phyloP scores from a whole-genome alignment of 768 basidiomycete genomes.

The Mrakia frigida region DNA sequence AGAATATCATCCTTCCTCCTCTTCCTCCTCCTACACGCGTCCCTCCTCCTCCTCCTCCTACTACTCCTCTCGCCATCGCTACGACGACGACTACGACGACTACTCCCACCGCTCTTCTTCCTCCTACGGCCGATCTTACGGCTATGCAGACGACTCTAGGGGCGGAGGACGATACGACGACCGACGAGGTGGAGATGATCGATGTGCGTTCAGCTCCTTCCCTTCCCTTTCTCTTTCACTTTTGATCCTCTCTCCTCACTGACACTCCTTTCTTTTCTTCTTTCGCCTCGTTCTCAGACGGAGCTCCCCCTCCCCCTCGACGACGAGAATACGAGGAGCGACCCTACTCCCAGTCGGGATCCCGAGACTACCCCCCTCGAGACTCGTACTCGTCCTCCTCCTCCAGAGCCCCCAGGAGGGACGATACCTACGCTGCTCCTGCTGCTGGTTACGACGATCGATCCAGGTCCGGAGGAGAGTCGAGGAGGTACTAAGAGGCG shows the following conservation, averaged over 20 bases:
- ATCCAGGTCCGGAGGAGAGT: not conserved
- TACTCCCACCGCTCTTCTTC: not conserved
- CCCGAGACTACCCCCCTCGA: constrained; percentile 27
- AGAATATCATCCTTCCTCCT: not conserved
- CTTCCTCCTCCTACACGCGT: not conserved
- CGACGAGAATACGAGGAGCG: constrained; percentile 26
- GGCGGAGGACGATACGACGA: constrained; percentile 19
- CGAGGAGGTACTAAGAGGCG: constrained; percentile 13
- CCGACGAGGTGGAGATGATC: constrained; percentile 30
- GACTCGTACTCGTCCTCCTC: constrained; percentile 21
- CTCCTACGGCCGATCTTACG: not conserved
- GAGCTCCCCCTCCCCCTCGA: constrained; percentile 24
- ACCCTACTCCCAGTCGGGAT: constrained; percentile 12
- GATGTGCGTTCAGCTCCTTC: not conserved
- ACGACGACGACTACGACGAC: not conserved
- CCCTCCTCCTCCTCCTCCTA: not conserved
- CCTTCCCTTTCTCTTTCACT: not conserved
- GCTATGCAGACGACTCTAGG: constrained; percentile 1
- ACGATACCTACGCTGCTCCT: constrained; percentile 30
- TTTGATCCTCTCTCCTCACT: not conserved
- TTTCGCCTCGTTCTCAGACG: constrained; percentile 10
- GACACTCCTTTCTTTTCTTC: not conserved
- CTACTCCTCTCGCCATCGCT: not conserved
- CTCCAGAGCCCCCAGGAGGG: constrained; percentile 2
- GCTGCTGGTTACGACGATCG: constrained; percentile 19